A percentile compares a stretch with the other conserved stretches of the same genome.
Conservation (phyloP, 176 grass and related monocot genomes). For the Pontederia crassipes region DNA sequence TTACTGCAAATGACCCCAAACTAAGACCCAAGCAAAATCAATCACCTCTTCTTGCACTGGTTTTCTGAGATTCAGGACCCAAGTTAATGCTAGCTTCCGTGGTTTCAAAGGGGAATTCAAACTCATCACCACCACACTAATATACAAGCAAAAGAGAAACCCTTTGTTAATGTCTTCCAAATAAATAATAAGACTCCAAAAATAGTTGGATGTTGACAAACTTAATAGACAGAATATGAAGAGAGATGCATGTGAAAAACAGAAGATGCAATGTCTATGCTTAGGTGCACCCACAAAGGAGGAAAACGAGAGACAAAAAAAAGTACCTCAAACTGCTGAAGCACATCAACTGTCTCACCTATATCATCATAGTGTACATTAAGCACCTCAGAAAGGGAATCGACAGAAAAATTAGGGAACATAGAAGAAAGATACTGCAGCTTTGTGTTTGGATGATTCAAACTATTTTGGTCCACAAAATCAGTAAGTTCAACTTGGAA, state of each 20-base stretch:
- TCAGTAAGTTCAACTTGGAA: neutral
- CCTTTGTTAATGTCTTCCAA: neutral
- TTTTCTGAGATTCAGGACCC: neutral
- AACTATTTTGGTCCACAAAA: neutral
- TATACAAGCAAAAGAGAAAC: neutral
- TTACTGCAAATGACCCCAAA: too few species aligned
- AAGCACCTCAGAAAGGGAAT: conserved; percentile 39
- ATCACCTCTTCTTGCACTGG: neutral
- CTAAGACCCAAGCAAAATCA: neutral
- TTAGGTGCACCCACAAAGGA: neutral
- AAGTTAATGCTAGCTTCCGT: neutral
- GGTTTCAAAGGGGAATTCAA: neutral
- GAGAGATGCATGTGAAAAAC: neutral
- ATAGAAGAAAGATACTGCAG: conserved; percentile 30
- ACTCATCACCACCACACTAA: neutral
- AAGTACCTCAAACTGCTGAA: conserved; percentile 37
- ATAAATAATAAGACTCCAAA: too few species aligned
- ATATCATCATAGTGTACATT: conserved; percentile 24
- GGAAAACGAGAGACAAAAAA: neutral
- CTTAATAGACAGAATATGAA: neutral
- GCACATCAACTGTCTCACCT: conserved; percentile 29
- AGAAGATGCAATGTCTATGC: neutral
- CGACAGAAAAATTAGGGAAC: conserved; percentile 42
- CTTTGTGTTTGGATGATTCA: conserved; percentile 2
- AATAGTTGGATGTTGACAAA: neutral